Percentiles rank a stretch among this genome's conserved stretches.
Conservation (phyloP, 2,329 filamentous ascomycete genomes). For the Talaromyces sp. region DNA sequence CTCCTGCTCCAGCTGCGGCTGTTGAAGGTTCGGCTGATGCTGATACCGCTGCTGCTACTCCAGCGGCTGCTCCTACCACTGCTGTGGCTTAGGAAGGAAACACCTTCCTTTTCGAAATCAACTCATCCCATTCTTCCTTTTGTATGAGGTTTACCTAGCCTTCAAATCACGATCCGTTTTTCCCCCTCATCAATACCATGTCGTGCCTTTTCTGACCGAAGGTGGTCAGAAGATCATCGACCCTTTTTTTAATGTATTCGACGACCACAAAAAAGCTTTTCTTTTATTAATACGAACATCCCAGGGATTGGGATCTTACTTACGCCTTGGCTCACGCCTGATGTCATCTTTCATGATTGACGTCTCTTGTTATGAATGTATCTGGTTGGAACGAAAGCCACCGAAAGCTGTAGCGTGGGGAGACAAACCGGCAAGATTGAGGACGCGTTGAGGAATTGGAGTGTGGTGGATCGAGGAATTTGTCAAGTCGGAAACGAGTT, state of each 20-base stretch:
- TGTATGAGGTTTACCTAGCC: constrained; percentile 26
- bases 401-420: not conserved
- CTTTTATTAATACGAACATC: constrained; percentile 27
- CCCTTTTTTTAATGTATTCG: constrained; percentile 35
- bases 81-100: constrained; percentile 18
- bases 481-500: constrained; percentile 4
- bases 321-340: not conserved
- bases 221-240: not conserved
- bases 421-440: not conserved
- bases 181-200: constrained; percentile 14
- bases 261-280: constrained; percentile 21
- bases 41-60: constrained; percentile 31
- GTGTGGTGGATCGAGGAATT: not conserved
- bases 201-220: not conserved
- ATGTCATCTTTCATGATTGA: constrained; percentile 6
- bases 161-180: constrained; percentile 2
- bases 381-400: constrained; percentile 2
- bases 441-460: not conserved
- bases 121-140: constrained; percentile 18
- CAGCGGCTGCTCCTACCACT: constrained; percentile 29
- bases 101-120: constrained; percentile 10
- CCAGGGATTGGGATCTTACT: constrained; percentile 15
- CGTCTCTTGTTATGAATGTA: constrained; percentile 7
- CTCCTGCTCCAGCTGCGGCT: constrained; percentile 36
- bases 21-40: constrained; percentile 29